Base-by-base conservation (phyloP, 2,329 filamentous ascomycete species). In the Aspergillus texensis region DNA sequence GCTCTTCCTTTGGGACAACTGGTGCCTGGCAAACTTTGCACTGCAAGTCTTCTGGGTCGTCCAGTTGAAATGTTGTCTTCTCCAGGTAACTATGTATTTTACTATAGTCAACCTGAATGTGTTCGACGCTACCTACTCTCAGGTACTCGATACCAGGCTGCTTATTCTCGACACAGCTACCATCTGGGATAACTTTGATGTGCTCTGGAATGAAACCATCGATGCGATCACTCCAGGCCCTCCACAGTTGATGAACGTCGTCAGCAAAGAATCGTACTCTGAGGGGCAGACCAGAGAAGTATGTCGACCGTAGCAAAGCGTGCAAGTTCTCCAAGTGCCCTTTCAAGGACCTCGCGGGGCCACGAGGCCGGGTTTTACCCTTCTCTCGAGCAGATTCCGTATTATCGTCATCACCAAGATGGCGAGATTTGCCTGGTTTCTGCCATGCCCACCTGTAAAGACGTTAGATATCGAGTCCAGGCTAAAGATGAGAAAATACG, bases 251-350 rank as follows among this genome's bases (percentile, higher is more conserved):
- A 70, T 91, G 85, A 0, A 92, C 89, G 63, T 94, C 91, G 3
- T 82, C 79, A 2, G 84, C 83, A 69, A 97, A 94, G 77, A 98
- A 94, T 28, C 91, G 89, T 54, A 97, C 75, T 59, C 86, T 86
- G 59, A 99, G 81, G 24, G 94, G 94, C 94, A 93, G 97, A 53
- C 88, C 83, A 19, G 83, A 81, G 74, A 98, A 98, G 75, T 92
- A 95, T 2, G 87, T 85, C 2, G 93, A 91, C 0, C 90, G 85
- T 1, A 96, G 83, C 0, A 99, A 83, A 3, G 95, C 82, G 74
- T 97, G 91, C 30, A 98, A 77, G 71, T 96, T 95, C 3, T 90
- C 89, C 32, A 98, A 76, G 45, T 92, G 84, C 4, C 91, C 91
- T 28, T 81, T 84, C 52, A 97, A 75, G 19, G 84, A 90, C 34